Evolutionary conservation across 176 grass and related monocot genomes (phyloP), one percentile per base, ranked within the genome.

Genomic region (Aegilops longissima): DNA sequence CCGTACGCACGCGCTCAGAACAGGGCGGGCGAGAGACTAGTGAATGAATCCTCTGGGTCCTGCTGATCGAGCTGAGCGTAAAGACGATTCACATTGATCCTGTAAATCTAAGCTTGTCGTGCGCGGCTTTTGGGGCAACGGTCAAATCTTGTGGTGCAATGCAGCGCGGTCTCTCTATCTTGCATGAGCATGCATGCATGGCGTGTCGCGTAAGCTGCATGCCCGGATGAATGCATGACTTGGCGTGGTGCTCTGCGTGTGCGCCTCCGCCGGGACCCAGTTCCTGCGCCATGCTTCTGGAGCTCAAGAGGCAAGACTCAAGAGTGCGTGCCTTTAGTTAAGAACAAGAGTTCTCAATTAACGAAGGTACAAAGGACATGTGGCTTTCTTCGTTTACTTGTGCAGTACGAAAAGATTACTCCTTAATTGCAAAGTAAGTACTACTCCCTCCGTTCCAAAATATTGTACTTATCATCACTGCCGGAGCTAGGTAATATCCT

Each of bases 101-200:
- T 44, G 11, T 65, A 66, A 54, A 33, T 36, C 8, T 82, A 61
- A 38, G 25, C 1, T 39, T 80, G 70, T 5, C 51, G 0, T 12
- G 88, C 64, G 49, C 79, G 24, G 39, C 40, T 86, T 79, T 90
- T 72, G 21, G 49, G 51, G 82, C 69, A 31, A 21, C n/a, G 82
- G 87, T 86, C 82, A 90, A 78, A 56, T 33, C 88, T 86, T 90
- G 73, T n/a, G 85, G 52, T 38, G 64, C 63, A 78, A 82, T 90
- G 71, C 71, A 70, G 59, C 54, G 40, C n/a, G 8, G 18, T 21
- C 18, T 21, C 20, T 51, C 51, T 17, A 52, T 56, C 5, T 20
- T 54, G 51, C 39, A 42, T 10, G 39, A 42, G 13, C 10, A 45
- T 47, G 54, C 54, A 24, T 24, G 68, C 45, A 61, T 61, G 76